These are phyloP conservation scores for Angomonas ambiguus DNA, from an alignment of 208 protist species.

Conservation along the genomic window DNA sequence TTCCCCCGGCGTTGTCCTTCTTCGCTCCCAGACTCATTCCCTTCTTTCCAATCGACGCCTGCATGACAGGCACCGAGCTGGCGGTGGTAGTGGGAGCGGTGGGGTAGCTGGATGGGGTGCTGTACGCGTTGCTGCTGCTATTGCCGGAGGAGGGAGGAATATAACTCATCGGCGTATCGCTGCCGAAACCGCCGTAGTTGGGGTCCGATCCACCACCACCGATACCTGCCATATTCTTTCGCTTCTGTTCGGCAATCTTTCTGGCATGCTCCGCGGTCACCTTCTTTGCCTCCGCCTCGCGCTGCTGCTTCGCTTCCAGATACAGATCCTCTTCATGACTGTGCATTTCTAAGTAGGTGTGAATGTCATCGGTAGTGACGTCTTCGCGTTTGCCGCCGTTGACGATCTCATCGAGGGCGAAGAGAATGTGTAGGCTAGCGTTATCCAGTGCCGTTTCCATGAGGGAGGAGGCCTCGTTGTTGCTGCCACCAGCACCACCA, in stretches of 20 bases:
- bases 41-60: slow-evolving; percentile 21
- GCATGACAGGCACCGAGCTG: too few relatives aligned
- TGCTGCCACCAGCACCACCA: neutral
- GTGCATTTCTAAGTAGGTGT: slow-evolving; percentile 96
- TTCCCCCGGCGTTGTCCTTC: neutral
- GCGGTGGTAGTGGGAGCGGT: too few relatives aligned
- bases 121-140: too few relatives aligned
- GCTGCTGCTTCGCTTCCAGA: slow-evolving; percentile 72
- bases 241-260: slow-evolving; percentile 66
- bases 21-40: slow-evolving; percentile 65
- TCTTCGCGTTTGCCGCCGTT: slow-evolving; percentile 93
- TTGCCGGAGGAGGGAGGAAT: neutral
- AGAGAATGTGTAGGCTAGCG: slow-evolving; percentile 93
- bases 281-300: slow-evolving; percentile 90
- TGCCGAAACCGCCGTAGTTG: slow-evolving; percentile 75
- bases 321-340: slow-evolving; percentile 94
- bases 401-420: slow-evolving; percentile 98
- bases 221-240: slow-evolving; percentile 28
- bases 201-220: slow-evolving; percentile 24
- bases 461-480: slow-evolving; percentile 17
- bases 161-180: slow-evolving; percentile 23
- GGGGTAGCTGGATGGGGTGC: too few relatives aligned
- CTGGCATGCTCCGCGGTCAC: slow-evolving; percentile 81
- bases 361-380: slow-evolving; percentile 92
- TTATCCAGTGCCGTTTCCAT: slow-evolving; percentile 76